Base-by-base conservation (phyloP, 208 protist species). In the Acanthamoeba polyphaga region DNA sequence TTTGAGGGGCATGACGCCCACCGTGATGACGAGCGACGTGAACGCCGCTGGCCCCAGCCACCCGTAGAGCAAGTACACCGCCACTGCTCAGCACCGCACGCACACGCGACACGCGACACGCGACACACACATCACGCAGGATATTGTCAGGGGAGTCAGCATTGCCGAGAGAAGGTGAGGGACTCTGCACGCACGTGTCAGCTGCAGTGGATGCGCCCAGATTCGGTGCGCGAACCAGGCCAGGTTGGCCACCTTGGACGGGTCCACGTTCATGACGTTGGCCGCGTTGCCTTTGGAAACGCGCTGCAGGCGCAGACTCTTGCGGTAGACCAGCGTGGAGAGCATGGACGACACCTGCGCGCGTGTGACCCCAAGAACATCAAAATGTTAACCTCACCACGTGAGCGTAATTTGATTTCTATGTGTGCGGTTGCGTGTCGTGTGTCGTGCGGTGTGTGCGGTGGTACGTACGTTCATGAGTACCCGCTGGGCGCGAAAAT, bases 251-350 rank as follows among this genome's bases (percentile, higher is more conserved):
- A 74, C 70, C 70, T 43, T 32, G 29, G 70, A 46, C 17, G 70
- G 70, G 6, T 80, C 70, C 24, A 80, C 70, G 38, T 80, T 80
- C 70, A 80, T 80, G 7, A 80, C 70, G 32, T 80, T 80, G 29
- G 70, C 70, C 19, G 70, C 70, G 70, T 80, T 80, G 15, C 70
- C 70, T 13, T 80, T 80, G 70, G 70, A 80, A 6, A 80, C 32
- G 70, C 32, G 70, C 70, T 49, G 70, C 1, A 80, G 70, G 29
- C 38, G 29, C 34, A 80, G 70, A 7, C 70, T 80, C 70, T 80
- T 80, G 8, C 70, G 70, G 38, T 80, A 80, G 38, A 80, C 17
- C 29, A 80, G 24, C 15, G 32, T 9, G 6, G 34, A 22, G 8
- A 80, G 70, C 70, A 80, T 80, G 17, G 70, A 80, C 62, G 62